Percentiles rank a stretch among this genome's conserved stretches.
Conservation (phyloP, 805 yeast species). For the Kodamaea laetipori region DNA sequence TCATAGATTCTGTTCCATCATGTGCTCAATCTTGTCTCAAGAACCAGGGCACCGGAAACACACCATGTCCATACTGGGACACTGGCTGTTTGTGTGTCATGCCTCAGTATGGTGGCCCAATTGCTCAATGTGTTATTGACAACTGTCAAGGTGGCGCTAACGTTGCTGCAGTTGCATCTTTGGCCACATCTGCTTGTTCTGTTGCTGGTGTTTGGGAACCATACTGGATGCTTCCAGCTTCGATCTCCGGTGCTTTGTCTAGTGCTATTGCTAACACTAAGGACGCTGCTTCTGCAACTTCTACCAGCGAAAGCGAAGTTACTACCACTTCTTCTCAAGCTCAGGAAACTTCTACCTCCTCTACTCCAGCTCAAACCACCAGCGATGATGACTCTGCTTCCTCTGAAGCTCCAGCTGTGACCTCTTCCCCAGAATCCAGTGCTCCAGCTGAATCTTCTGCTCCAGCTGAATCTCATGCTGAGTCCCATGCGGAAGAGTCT, state of each 20-base stretch:
- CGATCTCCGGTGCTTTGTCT: conserved; percentile 26
- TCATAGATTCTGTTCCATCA: conserved; percentile 34
- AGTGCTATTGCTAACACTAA: conserved; percentile 26
- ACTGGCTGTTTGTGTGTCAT: conserved; percentile 49
- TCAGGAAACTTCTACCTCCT: conserved; percentile 3
- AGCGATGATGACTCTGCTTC: conserved; percentile 6
- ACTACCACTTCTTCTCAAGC: conserved; percentile 11
- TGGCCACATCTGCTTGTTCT: conserved; percentile 37
- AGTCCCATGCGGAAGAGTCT: conserved; percentile 6
- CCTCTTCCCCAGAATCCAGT: conserved; percentile 5
- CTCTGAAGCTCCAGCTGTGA: conserved; percentile 6
- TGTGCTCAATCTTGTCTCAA: conserved; percentile 42
- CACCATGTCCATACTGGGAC: conserved; percentile 51
- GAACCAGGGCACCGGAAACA: conserved; percentile 30
- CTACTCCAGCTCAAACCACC: conserved; percentile 8
- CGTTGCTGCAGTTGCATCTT: conserved; percentile 25
- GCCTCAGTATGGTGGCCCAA: conserved; percentile 34
- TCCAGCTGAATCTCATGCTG: conserved; percentile 13
- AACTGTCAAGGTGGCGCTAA: conserved; percentile 34
- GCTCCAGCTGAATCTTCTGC: conserved; percentile 9
- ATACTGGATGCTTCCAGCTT: conserved; percentile 32
- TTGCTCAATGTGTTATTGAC: conserved; percentile 36
- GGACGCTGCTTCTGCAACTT: conserved; percentile 15
- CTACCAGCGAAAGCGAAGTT: conserved; percentile 8
- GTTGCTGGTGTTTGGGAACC: conserved; percentile 38